phyloP scores from a whole-genome alignment of 208 protist genomes.

The Sergeia podlipaevii region DNA sequence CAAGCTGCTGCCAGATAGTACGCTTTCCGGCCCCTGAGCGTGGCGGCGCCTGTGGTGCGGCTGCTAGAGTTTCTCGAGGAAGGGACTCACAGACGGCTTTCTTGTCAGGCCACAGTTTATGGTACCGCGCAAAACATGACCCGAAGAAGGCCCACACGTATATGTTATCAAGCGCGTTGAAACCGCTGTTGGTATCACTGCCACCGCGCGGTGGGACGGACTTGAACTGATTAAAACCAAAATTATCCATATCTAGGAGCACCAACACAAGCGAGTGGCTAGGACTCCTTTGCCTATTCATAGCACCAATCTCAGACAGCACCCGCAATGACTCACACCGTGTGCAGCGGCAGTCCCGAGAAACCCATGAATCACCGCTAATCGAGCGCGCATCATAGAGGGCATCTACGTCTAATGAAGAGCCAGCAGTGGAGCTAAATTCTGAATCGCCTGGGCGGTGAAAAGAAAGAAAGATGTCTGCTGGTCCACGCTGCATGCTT shows the following conservation, averaged over 20 bases:
- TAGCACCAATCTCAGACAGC: background rate
- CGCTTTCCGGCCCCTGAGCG: no score
- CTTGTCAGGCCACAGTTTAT: constrained; percentile 47
- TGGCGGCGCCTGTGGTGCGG: background rate
- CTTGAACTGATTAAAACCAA: constrained; percentile 88
- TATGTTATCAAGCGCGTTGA: constrained; percentile 26
- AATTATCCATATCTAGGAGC: constrained; percentile 88
- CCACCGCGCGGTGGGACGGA: constrained; percentile 24
- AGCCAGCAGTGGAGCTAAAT: constrained; percentile 65
- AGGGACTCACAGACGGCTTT: constrained; percentile 41
- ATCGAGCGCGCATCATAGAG: constrained; percentile 41
- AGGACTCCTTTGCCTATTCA: background rate
- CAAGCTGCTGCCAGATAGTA: constrained; percentile 47
- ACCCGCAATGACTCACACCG: constrained; percentile 69
- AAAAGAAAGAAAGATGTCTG: constrained; percentile 25
- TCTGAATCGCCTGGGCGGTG: constrained; percentile 60
- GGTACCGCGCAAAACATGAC: constrained; percentile 83
- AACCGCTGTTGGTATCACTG: background rate
- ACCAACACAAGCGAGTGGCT: constrained; percentile 37
- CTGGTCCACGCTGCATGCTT: background rate
- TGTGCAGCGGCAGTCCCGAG: constrained; percentile 61
- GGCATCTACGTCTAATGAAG: constrained; percentile 27
- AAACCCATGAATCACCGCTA: constrained; percentile 79
- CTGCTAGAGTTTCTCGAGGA: no score
- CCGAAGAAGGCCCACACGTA: constrained; percentile 87